phyloP scores from a whole-genome alignment of 2,329 filamentous ascomycete species.

The Colletotrichum sp. region DNA sequence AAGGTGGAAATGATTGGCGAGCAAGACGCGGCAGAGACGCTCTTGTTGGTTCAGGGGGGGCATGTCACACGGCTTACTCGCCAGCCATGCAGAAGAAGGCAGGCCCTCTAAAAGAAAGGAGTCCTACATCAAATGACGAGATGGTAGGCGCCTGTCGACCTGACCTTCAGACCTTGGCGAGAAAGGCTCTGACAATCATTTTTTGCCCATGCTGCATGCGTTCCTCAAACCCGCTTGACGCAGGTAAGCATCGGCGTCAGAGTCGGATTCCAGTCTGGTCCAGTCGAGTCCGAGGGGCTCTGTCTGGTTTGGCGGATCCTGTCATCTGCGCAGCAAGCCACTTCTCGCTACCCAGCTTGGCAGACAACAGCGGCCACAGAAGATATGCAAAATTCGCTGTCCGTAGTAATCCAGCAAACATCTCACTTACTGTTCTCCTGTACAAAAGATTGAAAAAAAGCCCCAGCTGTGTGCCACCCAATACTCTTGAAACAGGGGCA shows the following conservation, averaged over 20 bases:
- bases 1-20: slow-evolving; percentile 2
- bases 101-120: neutral
- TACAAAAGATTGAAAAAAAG: neutral
- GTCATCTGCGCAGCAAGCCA: neutral
- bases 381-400: neutral
- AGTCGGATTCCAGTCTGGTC: neutral
- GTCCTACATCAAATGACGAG: neutral
- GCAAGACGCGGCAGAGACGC: neutral
- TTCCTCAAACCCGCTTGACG: neutral
- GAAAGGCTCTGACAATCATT: neutral
- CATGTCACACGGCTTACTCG: neutral
- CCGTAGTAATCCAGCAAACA: neutral
- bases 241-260: neutral
- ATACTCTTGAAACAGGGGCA: slow-evolving; percentile 18
- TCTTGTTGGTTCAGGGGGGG: neutral
- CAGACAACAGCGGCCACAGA: neutral
- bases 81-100: neutral
- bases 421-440: neutral
- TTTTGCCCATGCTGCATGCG: neutral
- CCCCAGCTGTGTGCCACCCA: neutral
- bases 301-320: neutral
- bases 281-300: neutral
- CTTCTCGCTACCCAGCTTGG: neutral
- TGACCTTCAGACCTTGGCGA: neutral
- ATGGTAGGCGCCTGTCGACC: neutral